These are phyloP conservation scores for Caryopteris hybrid DNA, from an alignment of 305 asterid genomes.

Conservation along the genomic window DNA sequence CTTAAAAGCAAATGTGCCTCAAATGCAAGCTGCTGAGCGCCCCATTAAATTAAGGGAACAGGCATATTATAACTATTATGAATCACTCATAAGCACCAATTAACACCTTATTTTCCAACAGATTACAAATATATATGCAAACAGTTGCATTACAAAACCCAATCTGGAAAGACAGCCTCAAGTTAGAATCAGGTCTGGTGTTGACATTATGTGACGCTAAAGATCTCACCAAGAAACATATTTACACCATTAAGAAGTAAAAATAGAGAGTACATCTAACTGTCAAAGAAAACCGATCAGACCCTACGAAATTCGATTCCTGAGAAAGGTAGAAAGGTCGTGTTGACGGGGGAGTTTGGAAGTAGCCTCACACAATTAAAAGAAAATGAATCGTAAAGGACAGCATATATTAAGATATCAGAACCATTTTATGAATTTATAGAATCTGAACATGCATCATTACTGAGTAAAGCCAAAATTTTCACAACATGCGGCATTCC, in stretches of 20 bases:
- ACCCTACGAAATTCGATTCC: no score
- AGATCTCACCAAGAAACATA: slow-evolving; percentile 2
- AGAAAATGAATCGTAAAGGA: not conserved
- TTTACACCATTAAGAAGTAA: not conserved
- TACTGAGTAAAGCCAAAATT: not conserved
- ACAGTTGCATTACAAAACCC: not conserved
- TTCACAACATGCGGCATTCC: not conserved
- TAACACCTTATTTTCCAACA: not conserved
- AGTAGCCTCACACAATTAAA: not conserved
- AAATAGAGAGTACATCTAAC: no score
- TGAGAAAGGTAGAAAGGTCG: no score
- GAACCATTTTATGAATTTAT: not conserved
- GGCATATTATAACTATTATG: not conserved
- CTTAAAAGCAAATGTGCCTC: not conserved
- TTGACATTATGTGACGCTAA: not conserved
- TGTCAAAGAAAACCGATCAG: no score
- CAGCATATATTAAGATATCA: not conserved
- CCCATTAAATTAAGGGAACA: not conserved
- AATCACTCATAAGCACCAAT: not conserved
- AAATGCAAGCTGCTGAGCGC: not conserved
- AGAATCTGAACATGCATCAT: not conserved
- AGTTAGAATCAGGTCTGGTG: not conserved
- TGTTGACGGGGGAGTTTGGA: no score
- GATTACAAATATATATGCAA: not conserved
- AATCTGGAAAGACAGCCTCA: not conserved